Evolutionary conservation across 495 filamentous ascomycete species (phyloP), one percentile per base, ranked within the genome.

Genomic region (Podospora pseudopauciseta): DNA sequence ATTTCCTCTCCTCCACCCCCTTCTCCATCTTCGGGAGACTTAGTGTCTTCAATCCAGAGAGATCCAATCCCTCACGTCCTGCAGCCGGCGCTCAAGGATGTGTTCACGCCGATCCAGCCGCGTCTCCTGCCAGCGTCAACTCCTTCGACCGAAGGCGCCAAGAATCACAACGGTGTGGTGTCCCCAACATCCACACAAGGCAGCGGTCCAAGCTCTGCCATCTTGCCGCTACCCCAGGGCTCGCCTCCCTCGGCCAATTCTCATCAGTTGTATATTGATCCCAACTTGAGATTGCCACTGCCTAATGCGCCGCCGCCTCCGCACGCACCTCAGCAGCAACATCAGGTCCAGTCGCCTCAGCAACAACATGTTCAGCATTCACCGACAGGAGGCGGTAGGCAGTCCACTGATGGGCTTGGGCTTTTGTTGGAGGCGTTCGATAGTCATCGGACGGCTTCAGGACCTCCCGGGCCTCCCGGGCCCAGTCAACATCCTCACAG

Each of bases 11-110:
- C 0, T 39, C 32, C 20, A 18, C 27, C 18, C 0, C 7, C 23
- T 34, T n/a, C 60, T 32, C 6, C 27, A 5, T n/a, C 9, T 23
- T 60, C 20, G 7, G 18, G 27, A 58, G 19, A 18, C 64, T 18
- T 58, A 65, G n/a, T 13, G 4, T 9, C 28, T 49, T 28, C 49
- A 26, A 65, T 39, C 15, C 66, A 78, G 76, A 62, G 67, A 65
- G 73, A 77, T 3, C 74, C 73, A 16, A 78, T 79, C 19, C 77
- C 73, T 11, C 75, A 73, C 30, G 73, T 75, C 20, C 71, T 79
- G 7, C 72, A 79, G 27, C 73, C 70, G 23, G 30, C 60, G 4
- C 58, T 64, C 49, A 69, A 28, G 19, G 26, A 58, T 32, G 63
- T 49, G 32, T 64, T 67, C 15, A 69, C 69, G 65, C 63, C 69